phyloP scores from a whole-genome alignment of 129 eudicot genomes.

The Smallanthus sonchifolius region DNA sequence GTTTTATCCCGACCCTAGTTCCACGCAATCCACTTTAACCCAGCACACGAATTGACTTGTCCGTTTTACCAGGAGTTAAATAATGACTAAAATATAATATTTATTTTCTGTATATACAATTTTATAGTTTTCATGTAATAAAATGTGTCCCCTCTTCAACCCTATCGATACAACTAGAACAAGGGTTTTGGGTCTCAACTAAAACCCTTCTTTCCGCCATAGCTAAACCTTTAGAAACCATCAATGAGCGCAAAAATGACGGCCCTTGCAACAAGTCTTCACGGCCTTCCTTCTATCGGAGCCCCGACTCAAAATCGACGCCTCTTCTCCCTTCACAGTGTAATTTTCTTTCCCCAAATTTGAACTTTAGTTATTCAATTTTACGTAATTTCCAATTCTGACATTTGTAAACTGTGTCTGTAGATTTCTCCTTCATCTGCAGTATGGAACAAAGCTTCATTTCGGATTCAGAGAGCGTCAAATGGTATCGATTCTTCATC shows the following conservation, averaged over 20 bases:
- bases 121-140: not conserved
- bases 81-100: no score
- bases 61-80: no score
- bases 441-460: conserved; percentile 16
- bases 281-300: conserved; percentile 23
- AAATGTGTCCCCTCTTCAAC: not conserved
- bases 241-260: conserved; percentile 11
- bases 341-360: not conserved
- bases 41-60: no score
- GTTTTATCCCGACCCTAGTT: no score
- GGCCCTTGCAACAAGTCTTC: conserved; percentile 10
- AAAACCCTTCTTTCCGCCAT: conserved; percentile 20
- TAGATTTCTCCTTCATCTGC: conserved; percentile 22
- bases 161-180: not conserved
- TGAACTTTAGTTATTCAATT: not conserved
- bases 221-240: not conserved
- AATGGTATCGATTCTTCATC: conserved; percentile 24
- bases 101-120: no score
- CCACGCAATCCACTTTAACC: no score
- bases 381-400: not conserved
- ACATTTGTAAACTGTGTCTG: not conserved
- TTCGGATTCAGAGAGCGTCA: conserved; percentile 26
- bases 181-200: conserved; percentile 25
- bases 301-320: conserved; percentile 12
- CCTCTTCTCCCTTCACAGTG: conserved; percentile 4